Evolutionary conservation across 345 rosid species (phyloP).

Genomic region (Linum trigynum): DNA sequence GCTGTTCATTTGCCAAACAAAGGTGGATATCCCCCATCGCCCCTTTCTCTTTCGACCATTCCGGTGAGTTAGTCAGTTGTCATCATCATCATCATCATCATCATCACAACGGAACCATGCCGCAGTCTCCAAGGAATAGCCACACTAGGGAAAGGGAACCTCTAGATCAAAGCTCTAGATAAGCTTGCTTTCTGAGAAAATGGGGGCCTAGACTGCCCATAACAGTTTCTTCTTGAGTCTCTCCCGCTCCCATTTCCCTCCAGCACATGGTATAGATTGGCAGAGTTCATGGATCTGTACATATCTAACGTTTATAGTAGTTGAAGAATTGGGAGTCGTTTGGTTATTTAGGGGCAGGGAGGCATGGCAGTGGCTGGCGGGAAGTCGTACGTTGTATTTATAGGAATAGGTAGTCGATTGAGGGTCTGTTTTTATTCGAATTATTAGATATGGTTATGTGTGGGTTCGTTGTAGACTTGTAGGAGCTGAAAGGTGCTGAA

Average conservation of each 20-base stretch:
- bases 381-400: too few species aligned
- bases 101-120: neutral
- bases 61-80: neutral
- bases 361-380: too few species aligned
- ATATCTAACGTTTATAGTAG: neutral
- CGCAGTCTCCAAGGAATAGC: neutral
- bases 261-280: neutral
- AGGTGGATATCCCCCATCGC: conserved; percentile 13
- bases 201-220: neutral
- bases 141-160: neutral
- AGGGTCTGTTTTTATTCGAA: too few species aligned
- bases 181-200: neutral
- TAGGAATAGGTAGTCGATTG: too few species aligned
- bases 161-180: neutral
- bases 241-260: neutral
- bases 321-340: neutral
- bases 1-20: conserved; percentile 15
- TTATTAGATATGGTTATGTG: too few species aligned
- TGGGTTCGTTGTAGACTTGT: too few species aligned
- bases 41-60: conserved; percentile 8
- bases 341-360: neutral
- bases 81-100: too few species aligned
- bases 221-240: neutral
- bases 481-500: too few species aligned
- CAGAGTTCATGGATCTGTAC: neutral